Conservation (phyloP, 495 filamentous ascomycete genomes). For the Filosporella fistucella region DNA sequence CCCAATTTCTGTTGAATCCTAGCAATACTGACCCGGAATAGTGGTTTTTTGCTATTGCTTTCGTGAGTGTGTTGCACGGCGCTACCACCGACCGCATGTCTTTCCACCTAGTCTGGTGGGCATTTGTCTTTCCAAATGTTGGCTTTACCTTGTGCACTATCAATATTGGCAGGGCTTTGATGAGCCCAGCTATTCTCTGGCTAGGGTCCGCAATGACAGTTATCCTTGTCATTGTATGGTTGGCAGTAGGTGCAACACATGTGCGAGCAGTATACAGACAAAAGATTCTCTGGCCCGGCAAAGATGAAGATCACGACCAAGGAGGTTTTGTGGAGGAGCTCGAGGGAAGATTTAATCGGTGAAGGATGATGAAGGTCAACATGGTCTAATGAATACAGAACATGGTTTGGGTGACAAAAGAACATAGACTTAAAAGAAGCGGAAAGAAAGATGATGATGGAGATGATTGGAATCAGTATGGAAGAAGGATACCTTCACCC, state of each 20-base stretch:
- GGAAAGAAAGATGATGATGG: too few species aligned
- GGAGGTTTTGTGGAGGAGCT: too few species aligned
- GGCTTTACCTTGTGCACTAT: constrained; percentile 48
- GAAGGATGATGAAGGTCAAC: too few species aligned
- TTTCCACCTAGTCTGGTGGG: constrained; percentile 52
- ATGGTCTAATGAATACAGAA: too few species aligned
- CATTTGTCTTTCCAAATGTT: constrained; percentile 56
- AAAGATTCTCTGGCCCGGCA: constrained; percentile 59
- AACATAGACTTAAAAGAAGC: too few species aligned
- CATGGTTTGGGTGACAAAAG: too few species aligned
- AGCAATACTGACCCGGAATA: too few species aligned
- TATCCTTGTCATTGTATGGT: constrained; percentile 50
- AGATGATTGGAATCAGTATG: too few species aligned
- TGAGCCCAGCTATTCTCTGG: constrained; percentile 38
- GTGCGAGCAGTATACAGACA: constrained; percentile 47
- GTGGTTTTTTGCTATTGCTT: constrained; percentile 64
- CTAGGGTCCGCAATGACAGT: constrained; percentile 48
- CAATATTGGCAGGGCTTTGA: constrained; percentile 36
- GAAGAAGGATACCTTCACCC: too few species aligned
- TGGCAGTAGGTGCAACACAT: constrained; percentile 50
- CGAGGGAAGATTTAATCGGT: too few species aligned
- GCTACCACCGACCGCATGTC: constrained; percentile 46
- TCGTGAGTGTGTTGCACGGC: constrained; percentile 43
- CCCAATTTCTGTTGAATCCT: too few species aligned
- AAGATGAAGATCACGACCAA: constrained; percentile 50